These are phyloP conservation scores for Cryphonectria parasitica DNA, from an alignment of 2,329 filamentous ascomycete species.

Conservation along the genomic window DNA sequence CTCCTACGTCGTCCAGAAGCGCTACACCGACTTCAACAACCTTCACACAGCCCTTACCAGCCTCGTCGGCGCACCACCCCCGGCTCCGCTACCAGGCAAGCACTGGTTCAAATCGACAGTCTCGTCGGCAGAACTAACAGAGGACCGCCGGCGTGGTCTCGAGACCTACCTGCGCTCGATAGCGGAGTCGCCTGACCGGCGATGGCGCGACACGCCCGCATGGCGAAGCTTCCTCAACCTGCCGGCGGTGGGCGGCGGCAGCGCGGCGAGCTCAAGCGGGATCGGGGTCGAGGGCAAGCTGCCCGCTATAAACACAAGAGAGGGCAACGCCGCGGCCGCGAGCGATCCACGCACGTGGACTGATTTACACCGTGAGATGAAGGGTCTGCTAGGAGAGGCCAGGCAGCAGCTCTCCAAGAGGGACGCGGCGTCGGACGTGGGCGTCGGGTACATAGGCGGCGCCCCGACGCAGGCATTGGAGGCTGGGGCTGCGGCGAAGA, in stretches of 20 bases:
- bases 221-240: slow-evolving; percentile 78
- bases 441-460: slow-evolving; percentile 39
- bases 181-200: slow-evolving; percentile 71
- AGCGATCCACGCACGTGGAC: slow-evolving; percentile 73
- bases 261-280: slow-evolving; percentile 51
- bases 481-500: slow-evolving; percentile 75
- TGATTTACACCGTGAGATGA: slow-evolving; percentile 75
- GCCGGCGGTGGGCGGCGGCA: slow-evolving; percentile 55
- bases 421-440: slow-evolving; percentile 58
- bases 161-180: slow-evolving; percentile 75
- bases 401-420: slow-evolving; percentile 67
- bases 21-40: slow-evolving; percentile 77
- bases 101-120: slow-evolving; percentile 78
- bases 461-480: slow-evolving; percentile 53
- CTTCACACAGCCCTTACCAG: slow-evolving; percentile 67
- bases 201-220: slow-evolving; percentile 74
- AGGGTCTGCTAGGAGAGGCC: slow-evolving; percentile 70
- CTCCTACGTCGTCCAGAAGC: slow-evolving; percentile 76
- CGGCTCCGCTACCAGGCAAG: slow-evolving; percentile 70
- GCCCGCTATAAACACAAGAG: slow-evolving; percentile 42
- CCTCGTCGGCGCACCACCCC: slow-evolving; percentile 66
- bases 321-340: slow-evolving; percentile 47
- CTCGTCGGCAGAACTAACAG: slow-evolving; percentile 69
- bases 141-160: slow-evolving; percentile 68
- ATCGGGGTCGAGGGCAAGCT: slow-evolving; percentile 37